These are phyloP conservation scores for Pilaira anomala DNA, from an alignment of 192 early-diverging fungal species.

Conservation along the genomic window DNA sequence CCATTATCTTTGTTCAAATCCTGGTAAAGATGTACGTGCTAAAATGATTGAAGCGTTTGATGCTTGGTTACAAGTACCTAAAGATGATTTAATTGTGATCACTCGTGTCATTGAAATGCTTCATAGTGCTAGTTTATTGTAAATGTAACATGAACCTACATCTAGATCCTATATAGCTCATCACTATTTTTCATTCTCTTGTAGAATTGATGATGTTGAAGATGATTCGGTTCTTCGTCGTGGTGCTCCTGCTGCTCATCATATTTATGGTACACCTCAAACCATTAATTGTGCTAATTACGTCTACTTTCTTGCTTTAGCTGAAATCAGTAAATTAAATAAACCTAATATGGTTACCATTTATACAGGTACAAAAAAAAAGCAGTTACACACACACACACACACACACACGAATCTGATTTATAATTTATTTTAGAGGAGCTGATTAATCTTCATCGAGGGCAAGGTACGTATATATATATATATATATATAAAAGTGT, in stretches of 20 bases:
- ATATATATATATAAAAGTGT: no score
- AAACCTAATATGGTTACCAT: slow-evolving; percentile 72
- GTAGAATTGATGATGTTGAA: slow-evolving; percentile 94
- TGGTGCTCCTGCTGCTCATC: slow-evolving; percentile 91
- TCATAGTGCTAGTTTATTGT: slow-evolving; percentile 91
- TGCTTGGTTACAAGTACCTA: slow-evolving; percentile 80
- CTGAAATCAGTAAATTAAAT: slow-evolving; percentile 66
- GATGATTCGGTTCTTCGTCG: slow-evolving; percentile 87
- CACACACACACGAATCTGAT: no score
- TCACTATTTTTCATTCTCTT: background rate
- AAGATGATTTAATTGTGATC: slow-evolving; percentile 67
- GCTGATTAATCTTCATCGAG: slow-evolving; percentile 85
- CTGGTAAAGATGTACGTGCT: slow-evolving; percentile 92
- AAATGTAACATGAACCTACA: no score
- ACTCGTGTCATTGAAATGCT: slow-evolving; percentile 88
- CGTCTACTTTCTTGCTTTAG: slow-evolving; percentile 91
- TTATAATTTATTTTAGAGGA: slow-evolving; percentile 57
- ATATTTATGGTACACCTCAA: slow-evolving; percentile 88
- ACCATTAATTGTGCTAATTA: slow-evolving; percentile 98
- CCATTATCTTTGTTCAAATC: slow-evolving; percentile 77
- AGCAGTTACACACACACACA: background rate
- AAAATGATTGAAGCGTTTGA: slow-evolving; percentile 93
- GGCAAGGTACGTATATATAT: slow-evolving; percentile 54
- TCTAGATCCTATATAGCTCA: no score
- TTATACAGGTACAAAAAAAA: slow-evolving; percentile 59